Evolutionary conservation across 108 stramenopile genomes (phyloP).

Genomic region (Fragilaria radians): DNA sequence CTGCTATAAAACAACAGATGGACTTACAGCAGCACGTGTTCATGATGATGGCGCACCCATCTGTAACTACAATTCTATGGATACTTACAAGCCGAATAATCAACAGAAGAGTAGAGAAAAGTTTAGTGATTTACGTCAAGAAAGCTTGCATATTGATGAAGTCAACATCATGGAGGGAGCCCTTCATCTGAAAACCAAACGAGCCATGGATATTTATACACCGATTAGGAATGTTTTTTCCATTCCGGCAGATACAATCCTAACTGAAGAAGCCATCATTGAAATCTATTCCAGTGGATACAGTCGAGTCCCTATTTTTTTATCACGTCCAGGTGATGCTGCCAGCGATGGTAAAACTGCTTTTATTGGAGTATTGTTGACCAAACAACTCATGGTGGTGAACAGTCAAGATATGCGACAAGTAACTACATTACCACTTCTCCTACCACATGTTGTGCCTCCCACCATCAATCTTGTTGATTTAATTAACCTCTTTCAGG

Average conservation of each 20-base stretch:
- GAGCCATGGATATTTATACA: slow-evolving; percentile 52
- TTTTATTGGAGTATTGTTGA: slow-evolving; percentile 49
- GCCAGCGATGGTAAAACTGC: slow-evolving; percentile 24
- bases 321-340: slow-evolving; percentile 8
- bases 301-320: slow-evolving; percentile 67
- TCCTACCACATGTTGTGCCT: slow-evolving; percentile 45
- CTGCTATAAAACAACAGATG: slow-evolving; percentile 10
- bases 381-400: slow-evolving; percentile 60
- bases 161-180: slow-evolving; percentile 77
- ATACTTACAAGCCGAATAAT: background rate
- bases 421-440: slow-evolving; percentile 50
- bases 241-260: slow-evolving; percentile 40
- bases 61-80: background rate
- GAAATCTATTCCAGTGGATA: slow-evolving; percentile 63
- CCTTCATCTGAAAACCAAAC: slow-evolving; percentile 58
- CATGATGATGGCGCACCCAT: background rate
- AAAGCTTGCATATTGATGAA: slow-evolving; percentile 48
- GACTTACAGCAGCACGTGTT: slow-evolving; percentile 5
- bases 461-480: slow-evolving; percentile 65
- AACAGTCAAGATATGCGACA: slow-evolving; percentile 47
- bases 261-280: slow-evolving; percentile 48
- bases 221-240: slow-evolving; percentile 48
- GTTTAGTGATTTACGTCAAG: background rate
- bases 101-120: background rate
- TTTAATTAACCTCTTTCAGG: slow-evolving; percentile 70